phyloP scores from a whole-genome alignment of 2,329 filamentous ascomycete genomes.

The Nakataea oryzae region DNA sequence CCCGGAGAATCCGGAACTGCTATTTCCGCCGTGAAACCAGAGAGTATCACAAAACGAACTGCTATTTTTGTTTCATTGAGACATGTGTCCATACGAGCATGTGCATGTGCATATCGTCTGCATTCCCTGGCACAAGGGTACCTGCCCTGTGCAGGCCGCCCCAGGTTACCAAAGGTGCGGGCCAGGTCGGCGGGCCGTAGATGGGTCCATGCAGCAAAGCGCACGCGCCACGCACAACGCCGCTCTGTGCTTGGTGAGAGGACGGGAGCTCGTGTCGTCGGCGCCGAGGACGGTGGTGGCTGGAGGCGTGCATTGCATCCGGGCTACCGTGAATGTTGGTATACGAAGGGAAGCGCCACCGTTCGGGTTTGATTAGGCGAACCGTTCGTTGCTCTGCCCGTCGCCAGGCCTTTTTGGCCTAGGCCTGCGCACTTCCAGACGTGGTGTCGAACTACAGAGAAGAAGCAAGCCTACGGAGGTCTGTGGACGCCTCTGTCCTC shows the following conservation, averaged over 20 bases:
- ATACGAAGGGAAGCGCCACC: no score
- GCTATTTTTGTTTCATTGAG: background rate
- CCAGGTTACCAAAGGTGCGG: background rate
- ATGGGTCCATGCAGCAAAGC: background rate
- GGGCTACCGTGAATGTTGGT: no score
- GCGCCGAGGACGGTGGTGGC: background rate
- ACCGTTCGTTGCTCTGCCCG: background rate
- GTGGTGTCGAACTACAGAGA: background rate
- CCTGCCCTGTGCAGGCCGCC: background rate
- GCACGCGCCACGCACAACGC: background rate
- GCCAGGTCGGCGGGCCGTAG: background rate
- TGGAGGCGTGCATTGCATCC: no score
- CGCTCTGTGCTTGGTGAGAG: background rate
- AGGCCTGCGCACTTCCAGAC: background rate
- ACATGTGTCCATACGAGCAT: background rate
- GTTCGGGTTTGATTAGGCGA: background rate
- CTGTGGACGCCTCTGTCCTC: background rate
- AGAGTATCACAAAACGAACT: background rate
- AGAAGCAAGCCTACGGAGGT: background rate
- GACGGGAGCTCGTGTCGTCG: background rate
- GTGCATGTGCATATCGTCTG: background rate
- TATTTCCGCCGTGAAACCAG: background rate
- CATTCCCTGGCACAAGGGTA: background rate
- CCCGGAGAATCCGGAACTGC: background rate
- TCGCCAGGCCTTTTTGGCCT: background rate